Evolutionary conservation across 2,329 filamentous ascomycete genomes (phyloP), one percentile per base, ranked within the genome.

Genomic region (Trichoderma pleuroti): DNA sequence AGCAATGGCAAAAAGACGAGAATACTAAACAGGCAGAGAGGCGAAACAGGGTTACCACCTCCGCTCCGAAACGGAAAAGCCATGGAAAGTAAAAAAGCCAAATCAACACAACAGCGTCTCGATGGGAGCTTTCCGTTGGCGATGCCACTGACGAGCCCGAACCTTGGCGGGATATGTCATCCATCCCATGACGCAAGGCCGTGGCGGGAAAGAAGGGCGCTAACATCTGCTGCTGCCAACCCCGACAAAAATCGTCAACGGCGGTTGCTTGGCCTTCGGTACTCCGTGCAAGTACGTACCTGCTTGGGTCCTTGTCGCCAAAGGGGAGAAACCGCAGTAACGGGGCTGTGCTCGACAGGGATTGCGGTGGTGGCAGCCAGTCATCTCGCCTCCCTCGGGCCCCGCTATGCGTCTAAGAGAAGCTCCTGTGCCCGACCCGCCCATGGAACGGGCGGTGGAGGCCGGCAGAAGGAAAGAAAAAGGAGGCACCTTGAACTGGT

Each of bases 401-500:
- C 30, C 46, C 30, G 30, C 28, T 66, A 66, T 66, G 49, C 49
- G 57, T 57, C 14, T 66, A 66, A 56, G 49, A 24, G 42, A 24
- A 39, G 42, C 36, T n/a, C 21, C 9, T 65, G 46, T 56, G 34
- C 34, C 34, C 59, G 59, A 61, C 62, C 56, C 28, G 56, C 56
- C 28, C 12, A 32, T 9, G 61, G 28, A 52, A 54, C 42, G 49
- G 46, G 62, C 59, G 59, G 59, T 42, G 34, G 32, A 36, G 11
- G 11, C 16, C 34, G 59, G 59, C 59, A 61, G 59, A 61, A 61
- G 7, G 59, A 28, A 28, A 28, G 59, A 21, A 61, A 61, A 61
- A 61, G 28, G 18, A n/a, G 56, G 56, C 32, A 21, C 28, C 30
- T 59, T 68, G 70, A 71, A 71, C 70, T 59, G 70, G 59, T 70